These are phyloP conservation scores for Chlorella sp. DNA, from an alignment of 139 green algal species.

Conservation along the genomic window DNA sequence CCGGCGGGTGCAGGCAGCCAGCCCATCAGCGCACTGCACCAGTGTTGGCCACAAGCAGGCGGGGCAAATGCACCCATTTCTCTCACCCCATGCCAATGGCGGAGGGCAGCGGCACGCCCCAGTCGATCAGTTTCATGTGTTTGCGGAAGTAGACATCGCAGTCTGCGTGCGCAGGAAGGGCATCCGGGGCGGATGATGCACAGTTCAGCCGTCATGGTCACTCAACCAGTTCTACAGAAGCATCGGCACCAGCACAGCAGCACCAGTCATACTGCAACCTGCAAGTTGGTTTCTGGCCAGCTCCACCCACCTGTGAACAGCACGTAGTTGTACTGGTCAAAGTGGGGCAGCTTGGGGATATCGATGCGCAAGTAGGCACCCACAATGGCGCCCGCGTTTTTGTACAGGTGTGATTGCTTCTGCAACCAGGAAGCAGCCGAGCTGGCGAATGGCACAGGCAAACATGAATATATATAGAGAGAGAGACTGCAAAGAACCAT, in stretches of 20 bases:
- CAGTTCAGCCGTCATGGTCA: no score
- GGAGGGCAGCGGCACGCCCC: conserved; percentile 14
- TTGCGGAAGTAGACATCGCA: conserved; percentile 19
- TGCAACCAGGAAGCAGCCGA: not conserved
- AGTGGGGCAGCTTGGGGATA: conserved; percentile 16
- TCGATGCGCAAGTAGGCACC: conserved; percentile 31
- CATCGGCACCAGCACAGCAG: no score
- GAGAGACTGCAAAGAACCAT: no score
- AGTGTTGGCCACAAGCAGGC: no score
- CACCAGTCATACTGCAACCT: no score
- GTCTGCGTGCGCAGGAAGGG: not conserved
- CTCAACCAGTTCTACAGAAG: no score
- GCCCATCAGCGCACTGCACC: not conserved
- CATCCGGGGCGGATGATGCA: no score
- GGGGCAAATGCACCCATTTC: not conserved
- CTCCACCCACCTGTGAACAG: conserved; percentile 14
- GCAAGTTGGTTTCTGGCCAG: no score
- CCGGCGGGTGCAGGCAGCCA: no score
- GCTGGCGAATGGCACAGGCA: no score
- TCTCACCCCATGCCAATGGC: conserved; percentile 19
- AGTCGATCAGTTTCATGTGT: conserved; percentile 27
- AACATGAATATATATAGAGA: no score
- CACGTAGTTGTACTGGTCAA: conserved; percentile 28
- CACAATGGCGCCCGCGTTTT: conserved; percentile 7
- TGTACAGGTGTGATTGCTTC: conserved; percentile 22